Conservation (phyloP, 805 yeast species). For the Priceomyces medius region DNA sequence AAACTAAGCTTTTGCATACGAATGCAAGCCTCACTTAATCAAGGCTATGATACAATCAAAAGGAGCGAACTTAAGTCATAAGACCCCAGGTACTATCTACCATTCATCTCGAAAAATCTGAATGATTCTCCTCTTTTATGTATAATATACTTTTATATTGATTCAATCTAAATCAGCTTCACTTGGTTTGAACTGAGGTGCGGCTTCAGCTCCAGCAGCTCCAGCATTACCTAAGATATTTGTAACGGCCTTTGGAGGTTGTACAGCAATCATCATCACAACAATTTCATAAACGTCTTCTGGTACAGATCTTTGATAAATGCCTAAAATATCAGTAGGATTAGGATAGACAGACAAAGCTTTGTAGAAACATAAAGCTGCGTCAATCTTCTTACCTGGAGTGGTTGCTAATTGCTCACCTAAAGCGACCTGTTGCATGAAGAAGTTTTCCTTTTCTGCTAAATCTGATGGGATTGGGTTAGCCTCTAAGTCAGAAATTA, state of each 20-base stretch:
- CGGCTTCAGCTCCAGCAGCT: slow-evolving; percentile 10
- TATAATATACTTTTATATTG: not conserved
- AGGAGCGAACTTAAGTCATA: not conserved
- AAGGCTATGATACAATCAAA: not conserved
- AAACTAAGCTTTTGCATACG: not conserved
- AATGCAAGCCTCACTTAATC: not conserved
- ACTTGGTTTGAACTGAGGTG: slow-evolving; percentile 21
- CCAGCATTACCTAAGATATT: slow-evolving; percentile 56
- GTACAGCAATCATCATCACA: slow-evolving; percentile 84
- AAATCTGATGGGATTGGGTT: slow-evolving; percentile 76
- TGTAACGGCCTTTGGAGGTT: slow-evolving; percentile 82
- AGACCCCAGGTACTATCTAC: not conserved
- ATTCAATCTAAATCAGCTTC: slow-evolving; percentile 35
- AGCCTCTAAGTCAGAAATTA: slow-evolving; percentile 60
- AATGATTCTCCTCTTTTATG: not conserved
- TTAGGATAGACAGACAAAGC: slow-evolving; percentile 92
- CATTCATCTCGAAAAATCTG: not conserved
- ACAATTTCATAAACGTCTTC: slow-evolving; percentile 78
- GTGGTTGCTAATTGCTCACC: slow-evolving; percentile 78
- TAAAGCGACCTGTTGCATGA: slow-evolving; percentile 76
- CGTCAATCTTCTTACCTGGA: slow-evolving; percentile 69
- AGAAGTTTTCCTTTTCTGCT: slow-evolving; percentile 69
- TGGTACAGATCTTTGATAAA: slow-evolving; percentile 87
- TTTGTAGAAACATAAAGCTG: slow-evolving; percentile 90
- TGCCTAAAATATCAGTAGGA: slow-evolving; percentile 86